Percentiles rank a stretch among this genome's conserved stretches.
Conservation (phyloP, 2,329 filamentous ascomycete species). For the Penicillium crustosum region DNA sequence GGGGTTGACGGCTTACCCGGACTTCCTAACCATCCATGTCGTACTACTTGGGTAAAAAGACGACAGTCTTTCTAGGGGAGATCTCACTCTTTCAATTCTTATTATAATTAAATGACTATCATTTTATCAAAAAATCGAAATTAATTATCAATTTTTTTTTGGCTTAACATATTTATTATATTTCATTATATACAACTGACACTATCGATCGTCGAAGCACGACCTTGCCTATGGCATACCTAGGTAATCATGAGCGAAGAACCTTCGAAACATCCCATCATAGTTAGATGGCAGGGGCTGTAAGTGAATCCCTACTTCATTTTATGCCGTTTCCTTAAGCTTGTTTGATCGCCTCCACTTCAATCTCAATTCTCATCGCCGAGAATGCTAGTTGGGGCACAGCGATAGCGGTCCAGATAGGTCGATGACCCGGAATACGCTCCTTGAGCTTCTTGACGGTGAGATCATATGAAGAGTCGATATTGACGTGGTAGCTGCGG, state of each 20-base stretch:
- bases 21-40: not conserved
- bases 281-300: too few relatives aligned
- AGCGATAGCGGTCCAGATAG: not conserved
- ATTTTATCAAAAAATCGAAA: not conserved
- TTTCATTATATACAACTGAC: too few relatives aligned
- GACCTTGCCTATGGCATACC: not conserved
- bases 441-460: not conserved
- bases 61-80: not conserved
- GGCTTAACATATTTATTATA: too few relatives aligned
- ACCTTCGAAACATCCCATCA: not conserved
- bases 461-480: not conserved
- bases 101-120: too few relatives aligned
- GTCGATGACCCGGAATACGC: not conserved
- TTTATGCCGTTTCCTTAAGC: too few relatives aligned
- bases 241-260: not conserved
- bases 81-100: not conserved
- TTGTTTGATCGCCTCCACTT: not conserved
- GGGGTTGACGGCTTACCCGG: slow-evolving; percentile 1
- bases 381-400: not conserved
- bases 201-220: too few relatives aligned
- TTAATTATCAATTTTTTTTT: too few relatives aligned
- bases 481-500: not conserved
- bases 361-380: not conserved
- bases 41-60: not conserved
- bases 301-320: too few relatives aligned